Percentiles rank a stretch among this genome's conserved stretches.
These are phyloP conservation scores for Penicillium samsonianum DNA, from an alignment of 495 filamentous ascomycete genomes.

Conservation along the genomic window DNA sequence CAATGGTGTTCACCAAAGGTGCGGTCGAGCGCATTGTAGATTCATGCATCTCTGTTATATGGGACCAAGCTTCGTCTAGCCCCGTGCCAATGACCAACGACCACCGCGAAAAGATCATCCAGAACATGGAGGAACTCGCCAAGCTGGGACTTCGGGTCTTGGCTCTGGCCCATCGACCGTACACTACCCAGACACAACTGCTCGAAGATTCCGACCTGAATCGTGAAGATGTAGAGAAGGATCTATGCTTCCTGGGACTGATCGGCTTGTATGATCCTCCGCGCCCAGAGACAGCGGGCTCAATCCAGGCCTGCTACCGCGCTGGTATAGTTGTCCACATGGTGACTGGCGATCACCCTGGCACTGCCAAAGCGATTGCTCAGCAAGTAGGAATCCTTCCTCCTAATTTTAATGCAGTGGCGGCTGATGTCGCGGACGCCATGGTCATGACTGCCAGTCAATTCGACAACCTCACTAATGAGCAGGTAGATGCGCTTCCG, in stretches of 20 bases:
- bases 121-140: slow-evolving; percentile 57
- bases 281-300: slow-evolving; percentile 64
- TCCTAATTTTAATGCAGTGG: slow-evolving; percentile 51
- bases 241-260: slow-evolving; percentile 66
- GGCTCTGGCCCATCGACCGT: slow-evolving; percentile 51
- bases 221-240: slow-evolving; percentile 25
- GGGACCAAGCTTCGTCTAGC: slow-evolving; percentile 45
- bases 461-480: slow-evolving; percentile 62
- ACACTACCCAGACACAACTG: slow-evolving; percentile 16
- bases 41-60: slow-evolving; percentile 52
- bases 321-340: slow-evolving; percentile 80
- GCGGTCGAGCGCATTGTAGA: slow-evolving; percentile 70
- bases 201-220: slow-evolving; percentile 16
- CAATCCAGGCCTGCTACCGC: slow-evolving; percentile 63
- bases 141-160: slow-evolving; percentile 59
- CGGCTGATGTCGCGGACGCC: slow-evolving; percentile 50
- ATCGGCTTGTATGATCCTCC: slow-evolving; percentile 75
- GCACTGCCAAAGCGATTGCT: slow-evolving; percentile 75
- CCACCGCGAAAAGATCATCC: slow-evolving; percentile 43
- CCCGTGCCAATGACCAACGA: slow-evolving; percentile 35
- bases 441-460: slow-evolving; percentile 64
- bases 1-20: slow-evolving; percentile 63
- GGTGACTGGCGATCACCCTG: slow-evolving; percentile 77
- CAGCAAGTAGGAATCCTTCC: slow-evolving; percentile 75
- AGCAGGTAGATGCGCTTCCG: slow-evolving; percentile 57